phyloP scores from a whole-genome alignment of 2,329 filamentous ascomycete species.

The Penicillium sp. region DNA sequence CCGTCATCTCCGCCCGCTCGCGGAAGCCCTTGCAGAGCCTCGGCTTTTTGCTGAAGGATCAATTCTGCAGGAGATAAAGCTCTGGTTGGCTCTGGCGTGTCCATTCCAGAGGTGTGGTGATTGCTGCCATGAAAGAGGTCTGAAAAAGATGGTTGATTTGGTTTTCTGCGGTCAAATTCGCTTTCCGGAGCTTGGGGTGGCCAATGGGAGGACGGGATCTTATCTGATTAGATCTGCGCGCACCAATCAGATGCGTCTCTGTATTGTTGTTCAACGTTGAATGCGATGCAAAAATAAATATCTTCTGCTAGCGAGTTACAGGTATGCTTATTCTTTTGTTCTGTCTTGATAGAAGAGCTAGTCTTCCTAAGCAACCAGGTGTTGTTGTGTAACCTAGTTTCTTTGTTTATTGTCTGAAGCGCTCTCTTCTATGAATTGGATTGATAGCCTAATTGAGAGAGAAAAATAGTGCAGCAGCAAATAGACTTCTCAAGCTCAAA shows the following conservation, averaged over 20 bases:
- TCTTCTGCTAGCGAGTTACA: too few relatives aligned
- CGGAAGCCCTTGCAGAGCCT: constrained; percentile 25
- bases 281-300: too few relatives aligned
- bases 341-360: background rate
- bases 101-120: constrained; percentile 28
- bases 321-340: too few relatives aligned
- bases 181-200: background rate
- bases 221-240: constrained; percentile 8
- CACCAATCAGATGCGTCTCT: too few relatives aligned
- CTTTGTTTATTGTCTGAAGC: background rate
- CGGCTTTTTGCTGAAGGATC: constrained; percentile 33
- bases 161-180: background rate
- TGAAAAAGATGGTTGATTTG: background rate
- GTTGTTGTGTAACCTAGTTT: background rate
- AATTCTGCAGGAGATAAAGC: constrained; percentile 31
- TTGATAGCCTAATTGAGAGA: background rate
- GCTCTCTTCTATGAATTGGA: background rate
- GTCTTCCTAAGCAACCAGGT: background rate
- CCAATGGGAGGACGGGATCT: background rate
- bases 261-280: too few relatives aligned
- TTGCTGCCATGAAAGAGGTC: background rate
- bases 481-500: too few relatives aligned
- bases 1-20: constrained; percentile 32
- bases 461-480: background rate
- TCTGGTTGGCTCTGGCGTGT: constrained; percentile 31